phyloP scores from a whole-genome alignment of 176 grass and related monocot species.

The Puya raimondii region DNA sequence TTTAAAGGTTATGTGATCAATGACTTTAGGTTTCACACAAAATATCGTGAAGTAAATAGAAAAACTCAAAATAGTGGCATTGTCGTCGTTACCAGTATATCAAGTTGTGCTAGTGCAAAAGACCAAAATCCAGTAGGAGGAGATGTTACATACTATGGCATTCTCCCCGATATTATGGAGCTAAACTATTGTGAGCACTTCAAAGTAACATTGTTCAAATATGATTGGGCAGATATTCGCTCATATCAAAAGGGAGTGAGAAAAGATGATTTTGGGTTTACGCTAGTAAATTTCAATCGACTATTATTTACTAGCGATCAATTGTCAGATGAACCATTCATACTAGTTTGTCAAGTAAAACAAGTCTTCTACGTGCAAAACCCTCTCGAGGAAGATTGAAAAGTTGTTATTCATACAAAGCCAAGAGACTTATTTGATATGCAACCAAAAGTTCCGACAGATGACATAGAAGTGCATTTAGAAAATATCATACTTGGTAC shows the following conservation, averaged over 20 bases:
- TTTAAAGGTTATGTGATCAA: background rate
- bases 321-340: slow-evolving; percentile 20
- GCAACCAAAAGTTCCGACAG: background rate
- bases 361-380: slow-evolving; percentile 21
- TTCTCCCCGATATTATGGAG: background rate
- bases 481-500: too few species aligned
- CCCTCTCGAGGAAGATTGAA: background rate
- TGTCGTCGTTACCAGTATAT: background rate
- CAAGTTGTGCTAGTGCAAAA: slow-evolving; percentile 5
- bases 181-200: background rate
- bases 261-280: slow-evolving; percentile 6
- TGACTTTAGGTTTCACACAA: background rate
- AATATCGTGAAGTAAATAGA: background rate
- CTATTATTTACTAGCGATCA: background rate
- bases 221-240: background rate
- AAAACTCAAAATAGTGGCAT: slow-evolving; percentile 1
- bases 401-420: background rate
- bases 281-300: slow-evolving; percentile 9
- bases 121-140: background rate
- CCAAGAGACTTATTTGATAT: slow-evolving; percentile 9
- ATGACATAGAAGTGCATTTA: background rate
- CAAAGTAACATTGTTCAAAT: slow-evolving; percentile 6
- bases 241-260: background rate
- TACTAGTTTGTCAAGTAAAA: slow-evolving; percentile 10
- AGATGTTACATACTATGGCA: background rate